Evolutionary conservation across 2,329 filamentous ascomycete genomes (phyloP).

Genomic region (Magnaporthiopsis incrustans): DNA sequence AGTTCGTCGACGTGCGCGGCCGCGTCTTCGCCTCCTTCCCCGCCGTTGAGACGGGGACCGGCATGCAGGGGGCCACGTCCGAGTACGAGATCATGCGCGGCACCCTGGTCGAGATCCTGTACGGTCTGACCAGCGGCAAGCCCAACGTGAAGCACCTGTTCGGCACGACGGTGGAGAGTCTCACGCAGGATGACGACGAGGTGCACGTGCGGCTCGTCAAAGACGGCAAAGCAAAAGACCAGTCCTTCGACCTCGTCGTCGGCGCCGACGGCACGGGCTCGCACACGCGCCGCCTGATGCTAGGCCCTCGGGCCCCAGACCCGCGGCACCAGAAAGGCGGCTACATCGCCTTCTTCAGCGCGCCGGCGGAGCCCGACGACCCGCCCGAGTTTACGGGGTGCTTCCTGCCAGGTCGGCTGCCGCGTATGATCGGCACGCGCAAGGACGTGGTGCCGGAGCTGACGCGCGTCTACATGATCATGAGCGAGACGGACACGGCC

Average conservation of each 20-base stretch:
- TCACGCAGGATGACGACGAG: slow-evolving; percentile 16
- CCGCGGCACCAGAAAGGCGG: slow-evolving; percentile 15
- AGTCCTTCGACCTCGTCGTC: slow-evolving; percentile 43
- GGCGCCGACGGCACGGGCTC: slow-evolving; percentile 47
- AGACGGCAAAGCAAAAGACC: too few relatives aligned
- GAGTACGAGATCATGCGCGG: slow-evolving; percentile 55
- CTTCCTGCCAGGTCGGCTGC: slow-evolving; percentile 18
- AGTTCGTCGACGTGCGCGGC: slow-evolving; percentile 34
- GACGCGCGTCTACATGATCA: slow-evolving; percentile 29
- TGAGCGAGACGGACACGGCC: slow-evolving; percentile 14
- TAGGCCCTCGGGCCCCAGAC: slow-evolving; percentile 13
- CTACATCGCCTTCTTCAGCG: slow-evolving; percentile 24
- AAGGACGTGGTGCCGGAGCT: slow-evolving; percentile 26
- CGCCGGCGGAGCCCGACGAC: slow-evolving; percentile 10
- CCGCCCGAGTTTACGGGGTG: slow-evolving; percentile 9
- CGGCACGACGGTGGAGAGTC: slow-evolving; percentile 16
- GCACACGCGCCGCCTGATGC: slow-evolving; percentile 30
- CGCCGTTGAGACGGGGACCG: slow-evolving; percentile 31
- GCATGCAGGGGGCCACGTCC: slow-evolving; percentile 36
- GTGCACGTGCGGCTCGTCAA: slow-evolving; percentile 21
- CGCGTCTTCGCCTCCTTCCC: slow-evolving; percentile 28
- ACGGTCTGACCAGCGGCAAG: slow-evolving; percentile 24
- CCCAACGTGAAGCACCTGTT: slow-evolving; percentile 19
- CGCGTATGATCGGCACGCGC: slow-evolving; percentile 27
- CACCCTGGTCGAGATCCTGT: slow-evolving; percentile 42